A percentile compares a stretch with the other conserved stretches of the same genome.
Conservation (phyloP, 768 basidiomycete species). For the Rhodosporidiobolus odoratus region DNA sequence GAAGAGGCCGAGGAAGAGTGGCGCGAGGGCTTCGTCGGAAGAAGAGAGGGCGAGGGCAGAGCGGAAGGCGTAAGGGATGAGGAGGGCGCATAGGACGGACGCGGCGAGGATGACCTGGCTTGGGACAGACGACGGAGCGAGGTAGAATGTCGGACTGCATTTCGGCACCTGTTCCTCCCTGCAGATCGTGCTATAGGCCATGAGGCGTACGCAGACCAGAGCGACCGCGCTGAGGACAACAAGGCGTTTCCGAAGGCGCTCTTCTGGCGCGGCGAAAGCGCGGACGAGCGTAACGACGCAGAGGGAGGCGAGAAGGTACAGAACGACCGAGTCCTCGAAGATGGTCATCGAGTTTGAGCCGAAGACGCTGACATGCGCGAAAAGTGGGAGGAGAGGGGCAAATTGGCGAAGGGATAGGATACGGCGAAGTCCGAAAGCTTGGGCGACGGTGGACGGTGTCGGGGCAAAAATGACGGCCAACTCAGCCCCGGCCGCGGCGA, state of each 20-base stretch:
- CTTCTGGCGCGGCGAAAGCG: slow-evolving; percentile 64
- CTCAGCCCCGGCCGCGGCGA: slow-evolving; percentile 19
- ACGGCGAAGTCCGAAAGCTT: not conserved
- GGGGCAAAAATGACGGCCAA: slow-evolving; percentile 19
- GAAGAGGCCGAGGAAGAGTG: slow-evolving; percentile 58
- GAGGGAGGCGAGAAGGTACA: slow-evolving; percentile 61
- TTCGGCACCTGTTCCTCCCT: slow-evolving; percentile 89
- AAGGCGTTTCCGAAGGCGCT: slow-evolving; percentile 67
- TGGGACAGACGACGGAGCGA: slow-evolving; percentile 46
- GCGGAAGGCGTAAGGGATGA: slow-evolving; percentile 57
- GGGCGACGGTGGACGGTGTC: not conserved
- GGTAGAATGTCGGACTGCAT: slow-evolving; percentile 83
- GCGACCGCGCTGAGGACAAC: slow-evolving; percentile 65
- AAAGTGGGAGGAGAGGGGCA: slow-evolving; percentile 51
- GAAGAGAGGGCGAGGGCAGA: slow-evolving; percentile 61
- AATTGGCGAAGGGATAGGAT: not conserved
- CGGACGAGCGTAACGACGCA: slow-evolving; percentile 60
- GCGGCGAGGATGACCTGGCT: slow-evolving; percentile 58
- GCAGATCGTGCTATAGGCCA: slow-evolving; percentile 77
- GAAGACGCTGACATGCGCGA: slow-evolving; percentile 68
- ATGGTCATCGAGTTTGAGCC: slow-evolving; percentile 94
- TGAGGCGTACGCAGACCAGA: slow-evolving; percentile 65
- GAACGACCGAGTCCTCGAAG: slow-evolving; percentile 84
- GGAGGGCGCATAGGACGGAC: slow-evolving; percentile 57
- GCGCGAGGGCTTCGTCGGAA: slow-evolving; percentile 69